Evolutionary conservation across 1,284 basidiomycete genomes (phyloP), one percentile per base, ranked within the genome.

Genomic region (Rhodotorula sp.): DNA sequence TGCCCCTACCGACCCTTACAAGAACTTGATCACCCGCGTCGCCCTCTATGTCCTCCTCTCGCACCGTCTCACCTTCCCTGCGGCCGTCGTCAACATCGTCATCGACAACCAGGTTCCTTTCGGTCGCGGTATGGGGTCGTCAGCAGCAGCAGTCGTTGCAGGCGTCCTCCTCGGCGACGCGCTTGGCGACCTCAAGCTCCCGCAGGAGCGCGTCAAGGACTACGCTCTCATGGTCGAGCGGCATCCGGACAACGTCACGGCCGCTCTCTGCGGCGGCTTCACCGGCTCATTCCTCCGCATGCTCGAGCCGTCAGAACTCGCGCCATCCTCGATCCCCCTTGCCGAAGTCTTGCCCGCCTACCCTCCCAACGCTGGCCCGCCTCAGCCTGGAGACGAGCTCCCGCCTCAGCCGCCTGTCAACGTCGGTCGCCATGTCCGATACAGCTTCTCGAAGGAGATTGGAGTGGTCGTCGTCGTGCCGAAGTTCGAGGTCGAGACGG

Each of bases 211-310:
- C 37, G 84, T 96, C 76, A 86, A 99, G 67, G 96, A 99, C 81
- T 95, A 93, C 79, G 94, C 96, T 1, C 85, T 99, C 67, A 99
- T 99, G 96, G 94, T 99, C 77, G 96, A 99, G 81, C 87, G 96
- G 16, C 96, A 99, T 80, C 96, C 96, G 13, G 96, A 99, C 82
- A 99, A 99, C 80, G 95, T 99, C 74, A 96, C 96, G 0, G 96
- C 96, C 1, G 95, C 95, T 0, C 86, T 99, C 47, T 86, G 98
- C 44, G 96, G 96, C 51, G 96, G 96, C 0, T 99, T 99, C 80
- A 92, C 99, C n/a, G 96, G 95, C 16, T 92, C 90, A 10, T 99
- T 99, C 83, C 86, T 99, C 65, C 86, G 89, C 68, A 95, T 98
- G 80, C 86, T 99, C 50, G 80, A 79, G 50, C 79, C 77, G 47